Percentiles rank a stretch among this genome's conserved stretches.
Conservation (phyloP, 1,284 basidiomycete species). For the Microbotryum lychnidis-dioicae region DNA sequence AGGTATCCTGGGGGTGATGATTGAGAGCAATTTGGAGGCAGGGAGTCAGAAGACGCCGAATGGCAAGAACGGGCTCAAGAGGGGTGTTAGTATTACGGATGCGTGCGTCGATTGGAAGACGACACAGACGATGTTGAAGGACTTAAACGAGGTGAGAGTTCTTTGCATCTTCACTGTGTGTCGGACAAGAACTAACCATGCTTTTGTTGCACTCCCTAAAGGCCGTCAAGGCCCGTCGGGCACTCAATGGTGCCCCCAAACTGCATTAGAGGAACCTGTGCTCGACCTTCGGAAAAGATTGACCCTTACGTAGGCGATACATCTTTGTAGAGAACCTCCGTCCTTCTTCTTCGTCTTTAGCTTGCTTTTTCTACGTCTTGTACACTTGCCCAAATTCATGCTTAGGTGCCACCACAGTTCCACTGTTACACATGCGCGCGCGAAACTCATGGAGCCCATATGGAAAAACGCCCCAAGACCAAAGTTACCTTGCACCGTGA, state of each 20-base stretch:
- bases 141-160: conserved; percentile 35
- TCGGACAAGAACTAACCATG: neutral
- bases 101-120: conserved; percentile 85
- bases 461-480: too few species aligned
- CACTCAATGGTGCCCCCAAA: neutral
- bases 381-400: too few species aligned
- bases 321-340: too few species aligned
- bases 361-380: too few species aligned
- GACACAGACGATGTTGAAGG: conserved; percentile 47
- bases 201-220: neutral
- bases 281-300: neutral
- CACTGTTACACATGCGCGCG: too few species aligned
- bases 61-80: conserved; percentile 56
- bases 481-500: too few species aligned
- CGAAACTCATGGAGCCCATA: too few species aligned
- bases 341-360: too few species aligned
- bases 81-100: conserved; percentile 71
- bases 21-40: conserved; percentile 85
- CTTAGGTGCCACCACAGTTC: too few species aligned
- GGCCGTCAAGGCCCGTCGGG: conserved; percentile 8
- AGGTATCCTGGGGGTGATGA: conserved; percentile 89
- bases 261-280: neutral
- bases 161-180: too few species aligned
- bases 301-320: too few species aligned
- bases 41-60: conserved; percentile 74